A percentile compares a stretch with the other conserved stretches of the same genome.
These are phyloP conservation scores for Deinandra increscens DNA, from an alignment of 129 eudicot genomes.

Conservation along the genomic window DNA sequence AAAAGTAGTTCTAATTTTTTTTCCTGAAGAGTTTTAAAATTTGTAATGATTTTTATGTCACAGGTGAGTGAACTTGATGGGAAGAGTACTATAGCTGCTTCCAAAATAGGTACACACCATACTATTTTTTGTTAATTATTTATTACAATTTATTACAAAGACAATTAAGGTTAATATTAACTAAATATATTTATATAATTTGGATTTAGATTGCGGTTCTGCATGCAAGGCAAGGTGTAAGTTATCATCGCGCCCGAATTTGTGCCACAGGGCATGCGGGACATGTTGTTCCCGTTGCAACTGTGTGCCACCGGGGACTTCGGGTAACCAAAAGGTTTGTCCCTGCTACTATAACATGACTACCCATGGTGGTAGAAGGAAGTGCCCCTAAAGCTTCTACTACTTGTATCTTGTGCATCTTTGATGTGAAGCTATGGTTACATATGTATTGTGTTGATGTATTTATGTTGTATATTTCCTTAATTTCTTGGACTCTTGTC, in stretches of 20 bases:
- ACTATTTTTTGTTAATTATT: not conserved
- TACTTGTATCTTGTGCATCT: slow-evolving; percentile 13
- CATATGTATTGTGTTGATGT: slow-evolving; percentile 15
- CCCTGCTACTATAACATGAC: slow-evolving; percentile 63
- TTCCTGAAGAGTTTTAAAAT: no score
- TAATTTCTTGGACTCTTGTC: not conserved
- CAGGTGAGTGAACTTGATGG: slow-evolving; percentile 31
- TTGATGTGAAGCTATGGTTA: not conserved
- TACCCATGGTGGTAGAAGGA: slow-evolving; percentile 51
- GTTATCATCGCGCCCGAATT: slow-evolving; percentile 51
- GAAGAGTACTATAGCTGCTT: not conserved
- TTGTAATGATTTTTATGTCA: not conserved
- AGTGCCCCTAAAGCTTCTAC: slow-evolving; percentile 36
- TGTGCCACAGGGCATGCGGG: slow-evolving; percentile 71
- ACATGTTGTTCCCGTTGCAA: slow-evolving; percentile 71
- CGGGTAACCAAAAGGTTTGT: slow-evolving; percentile 60
- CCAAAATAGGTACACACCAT: slow-evolving; percentile 27
- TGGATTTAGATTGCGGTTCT: slow-evolving; percentile 48
- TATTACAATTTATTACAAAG: not conserved
- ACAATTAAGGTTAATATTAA: no score
- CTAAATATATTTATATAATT: not conserved
- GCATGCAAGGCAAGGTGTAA: slow-evolving; percentile 54
- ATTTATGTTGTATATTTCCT: slow-evolving; percentile 1
- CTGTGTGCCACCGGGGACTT: slow-evolving; percentile 79
- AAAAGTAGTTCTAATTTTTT: no score